Percentiles rank a stretch among this genome's conserved stretches.
Conservation (phyloP, 1,284 basidiomycete species). For the Ustilago lituana region DNA sequence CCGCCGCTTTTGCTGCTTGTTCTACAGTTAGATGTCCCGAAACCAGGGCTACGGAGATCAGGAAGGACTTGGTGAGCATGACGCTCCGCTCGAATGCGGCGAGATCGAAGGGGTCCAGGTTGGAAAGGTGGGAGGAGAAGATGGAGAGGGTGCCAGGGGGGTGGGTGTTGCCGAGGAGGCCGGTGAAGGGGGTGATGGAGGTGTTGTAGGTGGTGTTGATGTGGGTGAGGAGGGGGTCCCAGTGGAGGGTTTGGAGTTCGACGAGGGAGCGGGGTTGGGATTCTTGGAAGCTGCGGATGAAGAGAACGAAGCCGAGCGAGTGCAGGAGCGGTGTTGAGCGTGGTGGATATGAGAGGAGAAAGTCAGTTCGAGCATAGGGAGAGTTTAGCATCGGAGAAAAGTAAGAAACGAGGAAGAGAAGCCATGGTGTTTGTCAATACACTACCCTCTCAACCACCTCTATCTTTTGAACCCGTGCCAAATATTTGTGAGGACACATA, state of each 20-base stretch:
- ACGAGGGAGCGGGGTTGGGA: conserved; percentile 80
- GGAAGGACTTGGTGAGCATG: conserved; percentile 88
- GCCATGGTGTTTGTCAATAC: no score
- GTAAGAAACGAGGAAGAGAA: no score
- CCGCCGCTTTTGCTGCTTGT: conserved; percentile 82
- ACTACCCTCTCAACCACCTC: no score
- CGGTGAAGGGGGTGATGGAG: conserved; percentile 33
- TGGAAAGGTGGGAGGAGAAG: conserved; percentile 28
- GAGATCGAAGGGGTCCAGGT: conserved; percentile 46
- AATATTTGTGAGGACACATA: conserved; percentile 70
- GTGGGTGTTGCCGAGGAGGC: conserved; percentile 50
- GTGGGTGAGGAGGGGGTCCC: conserved; percentile 89
- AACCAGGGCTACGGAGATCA: conserved; percentile 86
- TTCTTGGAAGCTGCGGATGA: conserved; percentile 78
- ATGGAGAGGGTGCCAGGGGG: conserved; percentile 11
- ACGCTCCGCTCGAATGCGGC: conserved; percentile 88
- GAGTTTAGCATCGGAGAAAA: no score
- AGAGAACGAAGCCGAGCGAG: background rate
- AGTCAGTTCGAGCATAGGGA: no score
- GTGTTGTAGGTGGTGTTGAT: conserved; percentile 75
- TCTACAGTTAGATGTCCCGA: conserved; percentile 77
- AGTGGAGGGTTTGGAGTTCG: conserved; percentile 82
- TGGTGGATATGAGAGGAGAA: no score
- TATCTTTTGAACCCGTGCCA: no score
- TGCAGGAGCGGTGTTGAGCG: no score